A percentile compares a stretch with the other conserved stretches of the same genome.
Conservation (phyloP, 371 early-diverging fungal species). For the Mortierella sp. region DNA sequence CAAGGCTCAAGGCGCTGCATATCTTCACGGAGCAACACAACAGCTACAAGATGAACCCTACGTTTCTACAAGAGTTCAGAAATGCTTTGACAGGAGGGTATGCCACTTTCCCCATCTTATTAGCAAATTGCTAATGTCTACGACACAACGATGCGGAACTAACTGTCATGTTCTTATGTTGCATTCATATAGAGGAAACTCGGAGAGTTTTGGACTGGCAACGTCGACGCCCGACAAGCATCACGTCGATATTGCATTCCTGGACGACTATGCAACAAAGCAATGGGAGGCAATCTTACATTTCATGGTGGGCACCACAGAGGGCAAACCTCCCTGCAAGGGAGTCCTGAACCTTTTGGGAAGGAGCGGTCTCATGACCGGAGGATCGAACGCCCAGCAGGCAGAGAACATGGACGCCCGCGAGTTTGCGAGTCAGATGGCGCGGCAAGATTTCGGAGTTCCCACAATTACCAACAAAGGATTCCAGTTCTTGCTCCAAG, state of each 20-base stretch:
- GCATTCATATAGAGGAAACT: slow-evolving; percentile 70
- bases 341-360: slow-evolving; percentile 85
- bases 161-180: slow-evolving; percentile 5
- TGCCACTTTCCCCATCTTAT: background rate
- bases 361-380: slow-evolving; percentile 85
- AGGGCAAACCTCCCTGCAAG: slow-evolving; percentile 74
- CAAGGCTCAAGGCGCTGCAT: slow-evolving; percentile 75
- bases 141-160: background rate
- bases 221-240: slow-evolving; percentile 77
- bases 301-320: slow-evolving; percentile 94
- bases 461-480: slow-evolving; percentile 93
- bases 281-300: slow-evolving; percentile 96
- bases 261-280: slow-evolving; percentile 87
- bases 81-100: slow-evolving; percentile 95
- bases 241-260: slow-evolving; percentile 73
- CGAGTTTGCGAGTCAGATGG: slow-evolving; percentile 53
- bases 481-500: slow-evolving; percentile 96
- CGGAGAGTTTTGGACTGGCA: slow-evolving; percentile 87
- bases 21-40: slow-evolving; percentile 65
- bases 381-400: slow-evolving; percentile 45
- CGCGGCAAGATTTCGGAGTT: slow-evolving; percentile 50
- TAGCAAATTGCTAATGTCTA: background rate
- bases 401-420: slow-evolving; percentile 45
- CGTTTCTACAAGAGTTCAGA: slow-evolving; percentile 85
- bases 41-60: slow-evolving; percentile 66